A percentile compares a stretch with the other conserved stretches of the same genome.
These are phyloP conservation scores for Atkinsonella texensis DNA, from an alignment of 2,329 filamentous ascomycete genomes.

Conservation along the genomic window DNA sequence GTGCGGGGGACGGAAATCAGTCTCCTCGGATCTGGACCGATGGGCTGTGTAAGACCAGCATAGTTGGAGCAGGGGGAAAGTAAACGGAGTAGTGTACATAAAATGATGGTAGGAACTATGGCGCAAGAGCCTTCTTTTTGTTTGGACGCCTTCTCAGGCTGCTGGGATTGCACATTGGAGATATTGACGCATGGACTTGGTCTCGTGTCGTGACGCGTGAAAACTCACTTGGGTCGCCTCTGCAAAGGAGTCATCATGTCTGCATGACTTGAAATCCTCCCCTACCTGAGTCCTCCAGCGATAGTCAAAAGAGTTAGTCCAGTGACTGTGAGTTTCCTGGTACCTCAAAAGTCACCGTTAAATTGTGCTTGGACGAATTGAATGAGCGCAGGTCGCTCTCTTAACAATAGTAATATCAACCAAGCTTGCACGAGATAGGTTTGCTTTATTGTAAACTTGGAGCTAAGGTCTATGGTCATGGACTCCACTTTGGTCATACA, in stretches of 20 bases:
- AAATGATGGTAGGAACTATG: not conserved
- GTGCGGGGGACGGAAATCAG: not conserved
- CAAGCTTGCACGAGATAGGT: too few relatives aligned
- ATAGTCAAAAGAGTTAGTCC: too few relatives aligned
- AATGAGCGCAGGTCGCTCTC: too few relatives aligned
- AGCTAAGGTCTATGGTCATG: not conserved
- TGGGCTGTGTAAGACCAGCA: not conserved
- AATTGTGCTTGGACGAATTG: too few relatives aligned
- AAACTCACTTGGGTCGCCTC: too few relatives aligned
- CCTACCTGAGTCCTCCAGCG: too few relatives aligned
- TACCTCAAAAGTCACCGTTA: too few relatives aligned
- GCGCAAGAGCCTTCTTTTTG: not conserved
- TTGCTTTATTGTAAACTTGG: not conserved
- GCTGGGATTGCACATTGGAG: not conserved
- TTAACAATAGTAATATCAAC: too few relatives aligned
- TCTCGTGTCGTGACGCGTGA: not conserved
- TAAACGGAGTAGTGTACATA: slow-evolving; percentile 2
- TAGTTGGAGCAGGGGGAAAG: not conserved
- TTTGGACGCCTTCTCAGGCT: not conserved
- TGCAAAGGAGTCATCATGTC: too few relatives aligned
- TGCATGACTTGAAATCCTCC: too few relatives aligned
- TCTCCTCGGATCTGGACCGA: not conserved
- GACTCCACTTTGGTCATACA: not conserved
- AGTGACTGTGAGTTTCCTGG: too few relatives aligned
- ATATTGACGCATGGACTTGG: not conserved